These are phyloP conservation scores for Glycine latifolia DNA, from an alignment of 306 rosid genomes.

Conservation along the genomic window DNA sequence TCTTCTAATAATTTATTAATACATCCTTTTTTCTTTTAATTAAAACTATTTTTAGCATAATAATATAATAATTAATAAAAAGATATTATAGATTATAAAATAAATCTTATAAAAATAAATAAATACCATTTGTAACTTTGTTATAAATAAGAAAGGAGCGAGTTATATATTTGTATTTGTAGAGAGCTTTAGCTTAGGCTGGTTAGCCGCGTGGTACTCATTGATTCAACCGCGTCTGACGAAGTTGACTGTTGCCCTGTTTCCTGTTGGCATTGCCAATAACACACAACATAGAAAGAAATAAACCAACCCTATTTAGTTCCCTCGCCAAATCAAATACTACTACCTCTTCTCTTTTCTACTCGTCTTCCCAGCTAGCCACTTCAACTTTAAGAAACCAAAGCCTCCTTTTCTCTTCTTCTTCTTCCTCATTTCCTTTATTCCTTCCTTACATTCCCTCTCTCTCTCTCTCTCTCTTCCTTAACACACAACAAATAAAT, in stretches of 20 bases:
- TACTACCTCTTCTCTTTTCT: background rate
- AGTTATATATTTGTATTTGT: no score
- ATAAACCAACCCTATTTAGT: background rate
- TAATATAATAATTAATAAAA: no score
- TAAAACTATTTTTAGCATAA: no score
- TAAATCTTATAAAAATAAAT: no score
- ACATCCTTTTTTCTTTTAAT: no score
- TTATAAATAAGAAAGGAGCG: no score
- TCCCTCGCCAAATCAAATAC: background rate
- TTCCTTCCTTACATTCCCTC: background rate
- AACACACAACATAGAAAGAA: no score
- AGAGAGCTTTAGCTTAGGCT: no score
- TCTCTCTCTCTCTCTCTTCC: background rate
- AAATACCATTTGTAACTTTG: no score
- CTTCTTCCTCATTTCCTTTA: background rate
- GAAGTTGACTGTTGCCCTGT: conserved; percentile 5
- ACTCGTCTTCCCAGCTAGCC: background rate
- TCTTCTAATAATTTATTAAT: no score
- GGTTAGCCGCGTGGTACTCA: background rate
- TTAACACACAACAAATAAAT: background rate
- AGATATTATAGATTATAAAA: no score
- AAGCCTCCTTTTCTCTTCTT: background rate
- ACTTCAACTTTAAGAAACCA: background rate
- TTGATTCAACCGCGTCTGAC: background rate
- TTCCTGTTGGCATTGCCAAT: background rate